Conservation (phyloP, 306 rosid genomes). For the Dicorynia guianensis region DNA sequence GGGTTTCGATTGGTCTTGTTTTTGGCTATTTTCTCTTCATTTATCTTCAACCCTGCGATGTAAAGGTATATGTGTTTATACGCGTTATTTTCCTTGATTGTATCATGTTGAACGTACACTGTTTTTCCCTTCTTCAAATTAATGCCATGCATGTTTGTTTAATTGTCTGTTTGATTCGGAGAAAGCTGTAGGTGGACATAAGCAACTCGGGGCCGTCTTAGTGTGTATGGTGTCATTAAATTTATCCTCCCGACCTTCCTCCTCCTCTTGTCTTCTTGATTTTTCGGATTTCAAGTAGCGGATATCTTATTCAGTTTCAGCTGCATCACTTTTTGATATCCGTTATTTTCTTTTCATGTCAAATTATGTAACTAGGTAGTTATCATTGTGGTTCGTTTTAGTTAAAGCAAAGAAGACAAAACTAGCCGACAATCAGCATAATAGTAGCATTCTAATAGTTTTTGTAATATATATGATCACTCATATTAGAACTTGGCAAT, state of each 20-base stretch:
- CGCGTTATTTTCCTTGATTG: background rate
- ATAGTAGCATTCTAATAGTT: background rate
- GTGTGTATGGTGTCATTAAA: background rate
- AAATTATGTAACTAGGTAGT: constrained; percentile 9
- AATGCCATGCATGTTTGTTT: background rate
- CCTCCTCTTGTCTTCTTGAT: too few relatives aligned
- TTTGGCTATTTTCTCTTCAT: constrained; percentile 85
- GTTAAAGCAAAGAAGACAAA: background rate
- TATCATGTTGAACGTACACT: background rate
- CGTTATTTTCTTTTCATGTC: background rate
- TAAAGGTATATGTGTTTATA: constrained; percentile 52
- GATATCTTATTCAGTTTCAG: too few relatives aligned
- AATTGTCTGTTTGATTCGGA: constrained; percentile 32
- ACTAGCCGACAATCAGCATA: background rate
- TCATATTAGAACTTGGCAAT: background rate
- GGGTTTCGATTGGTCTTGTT: constrained; percentile 76
- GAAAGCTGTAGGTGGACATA: constrained; percentile 10
- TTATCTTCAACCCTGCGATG: constrained; percentile 62
- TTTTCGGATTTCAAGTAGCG: too few relatives aligned
- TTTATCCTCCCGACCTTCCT: background rate
- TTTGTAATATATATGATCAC: background rate
- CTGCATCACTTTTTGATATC: background rate
- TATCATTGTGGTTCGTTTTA: constrained; percentile 3
- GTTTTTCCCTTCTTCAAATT: background rate
- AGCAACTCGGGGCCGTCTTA: background rate